phyloP scores from a whole-genome alignment of 176 grass and related monocot genomes.

The Coix lacrymajobi region DNA sequence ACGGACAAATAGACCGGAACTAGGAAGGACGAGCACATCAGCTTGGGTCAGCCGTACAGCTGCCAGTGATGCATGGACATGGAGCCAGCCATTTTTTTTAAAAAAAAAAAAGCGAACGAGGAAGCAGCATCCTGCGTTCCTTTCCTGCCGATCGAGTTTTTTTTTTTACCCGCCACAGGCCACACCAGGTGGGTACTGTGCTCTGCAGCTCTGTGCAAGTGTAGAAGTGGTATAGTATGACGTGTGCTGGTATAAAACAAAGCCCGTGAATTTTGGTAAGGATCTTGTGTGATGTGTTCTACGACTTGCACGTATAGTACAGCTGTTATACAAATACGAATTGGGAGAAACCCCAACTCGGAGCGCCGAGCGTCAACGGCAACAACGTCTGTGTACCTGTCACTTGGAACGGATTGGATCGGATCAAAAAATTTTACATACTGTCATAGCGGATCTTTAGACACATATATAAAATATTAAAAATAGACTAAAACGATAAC shows the following conservation, averaged over 20 bases:
- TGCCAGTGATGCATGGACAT: conserved; percentile 45
- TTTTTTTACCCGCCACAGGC: no score
- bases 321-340: background rate
- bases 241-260: background rate
- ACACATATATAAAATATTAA: no score
- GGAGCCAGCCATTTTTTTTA: background rate
- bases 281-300: background rate
- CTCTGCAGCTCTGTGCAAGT: no score
- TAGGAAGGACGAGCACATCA: background rate
- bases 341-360: conserved; percentile 20
- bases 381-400: background rate
- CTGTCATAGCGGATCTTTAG: no score
- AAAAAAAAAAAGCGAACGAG: background rate
- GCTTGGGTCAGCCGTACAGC: conserved; percentile 24
- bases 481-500: no score
- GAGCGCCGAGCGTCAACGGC: conserved; percentile 10
- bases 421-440: no score
- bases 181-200: no score
- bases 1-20: background rate
- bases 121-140: conserved; percentile 31
- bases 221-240: no score
- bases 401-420: background rate
- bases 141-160: no score
- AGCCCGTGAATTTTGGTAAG: background rate
- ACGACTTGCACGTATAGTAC: background rate